Conservation (phyloP, 1,139 yeast genomes). For the Eremothecium gossypii region DNA sequence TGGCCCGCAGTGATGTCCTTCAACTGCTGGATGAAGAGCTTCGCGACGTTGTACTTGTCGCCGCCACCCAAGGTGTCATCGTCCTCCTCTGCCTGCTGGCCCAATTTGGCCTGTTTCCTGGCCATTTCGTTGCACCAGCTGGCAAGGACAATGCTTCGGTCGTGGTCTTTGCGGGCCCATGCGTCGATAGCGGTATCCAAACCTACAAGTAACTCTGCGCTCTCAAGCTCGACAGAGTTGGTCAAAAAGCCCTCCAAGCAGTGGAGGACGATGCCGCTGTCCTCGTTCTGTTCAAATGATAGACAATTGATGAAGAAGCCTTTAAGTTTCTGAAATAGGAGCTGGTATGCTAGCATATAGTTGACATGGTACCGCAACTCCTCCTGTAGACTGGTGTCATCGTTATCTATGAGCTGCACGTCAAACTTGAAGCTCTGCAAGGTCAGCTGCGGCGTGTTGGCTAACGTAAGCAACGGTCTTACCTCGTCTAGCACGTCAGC, state of each 20-base stretch:
- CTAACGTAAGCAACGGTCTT: conserved; percentile 2
- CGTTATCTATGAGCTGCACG: conserved; percentile 1
- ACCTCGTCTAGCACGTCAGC: conserved; percentile 1
- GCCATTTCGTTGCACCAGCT: conserved; percentile 6
- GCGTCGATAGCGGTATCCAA: conserved; percentile 7
- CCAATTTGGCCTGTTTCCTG: conserved; percentile 3
- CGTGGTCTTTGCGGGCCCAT: conserved; percentile 6
- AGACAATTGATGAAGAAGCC: conserved; percentile 5
- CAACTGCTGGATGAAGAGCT: conserved; percentile 9
- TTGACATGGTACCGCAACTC: conserved; percentile 3
- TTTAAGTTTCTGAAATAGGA: conserved; percentile 1
- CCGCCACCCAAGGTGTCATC: conserved; percentile 1
- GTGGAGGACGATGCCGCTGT: conserved; percentile 2
- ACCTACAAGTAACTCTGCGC: conserved; percentile 9
- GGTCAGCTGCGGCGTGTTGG: conserved; percentile 3
- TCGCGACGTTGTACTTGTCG: conserved; percentile 10
- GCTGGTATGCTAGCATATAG: conserved; percentile 6
- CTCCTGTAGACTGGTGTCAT: background rate
- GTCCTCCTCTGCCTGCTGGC: conserved; percentile 3
- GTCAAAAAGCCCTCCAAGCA: conserved; percentile 11
- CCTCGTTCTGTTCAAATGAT: conserved; percentile 1
- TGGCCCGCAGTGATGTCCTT: conserved; percentile 6
- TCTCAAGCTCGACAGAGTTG: conserved; percentile 9
- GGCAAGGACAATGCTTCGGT: conserved; percentile 1
- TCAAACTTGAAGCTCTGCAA: conserved; percentile 6